Evolutionary conservation across 169 alveolate species (phyloP), one percentile per base, ranked within the genome.

Genomic region (Eimeria necatrix): DNA sequence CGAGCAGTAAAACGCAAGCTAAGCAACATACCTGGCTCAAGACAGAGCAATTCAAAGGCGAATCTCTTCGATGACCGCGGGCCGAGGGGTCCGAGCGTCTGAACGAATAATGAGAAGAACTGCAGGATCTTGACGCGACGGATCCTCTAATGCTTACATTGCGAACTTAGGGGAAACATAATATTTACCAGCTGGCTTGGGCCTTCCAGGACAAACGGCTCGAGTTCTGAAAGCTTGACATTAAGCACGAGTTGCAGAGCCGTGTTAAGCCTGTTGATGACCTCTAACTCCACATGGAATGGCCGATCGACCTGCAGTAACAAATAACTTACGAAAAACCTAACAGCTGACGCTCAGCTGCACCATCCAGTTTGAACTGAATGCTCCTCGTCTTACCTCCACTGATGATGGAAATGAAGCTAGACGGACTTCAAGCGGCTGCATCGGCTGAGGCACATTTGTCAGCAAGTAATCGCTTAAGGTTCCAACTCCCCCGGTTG

Each of bases 401-500:
- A 92, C 93, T n/a, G 95, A 92, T 22, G 95, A 49, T 3, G 95
- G 95, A 71, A 86, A 92, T 16, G 93, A 64, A 0, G 41, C 93
- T 22, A 92, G 61, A 20, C 93, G 91, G 32, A 92, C 53, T 71
- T 80, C 89, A 76, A 92, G 52, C 16, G 95, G 93, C 86, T 92
- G 89, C 59, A 59, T 41, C 8, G 60, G 76, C 78, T 49, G 41
- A 10, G 73, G 76, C 64, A 20, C 73, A 52, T 83, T 92, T 64
- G 74, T 24, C 71, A 92, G 76, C 32, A 48, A 41, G 53, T 81
- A 92, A 78, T 81, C 88, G 68, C 78, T 48, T 16, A 81, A 18
- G 70, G 93, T 71, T 18, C 95, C 95, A n/a, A 59, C 88, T 0
- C 95, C 95, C 26, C 95, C 95, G 46, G 95, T 48, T n/a, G 90